Evolutionary conservation across 176 grass and related monocot genomes (phyloP).

Genomic region (Oryza brachyantha): DNA sequence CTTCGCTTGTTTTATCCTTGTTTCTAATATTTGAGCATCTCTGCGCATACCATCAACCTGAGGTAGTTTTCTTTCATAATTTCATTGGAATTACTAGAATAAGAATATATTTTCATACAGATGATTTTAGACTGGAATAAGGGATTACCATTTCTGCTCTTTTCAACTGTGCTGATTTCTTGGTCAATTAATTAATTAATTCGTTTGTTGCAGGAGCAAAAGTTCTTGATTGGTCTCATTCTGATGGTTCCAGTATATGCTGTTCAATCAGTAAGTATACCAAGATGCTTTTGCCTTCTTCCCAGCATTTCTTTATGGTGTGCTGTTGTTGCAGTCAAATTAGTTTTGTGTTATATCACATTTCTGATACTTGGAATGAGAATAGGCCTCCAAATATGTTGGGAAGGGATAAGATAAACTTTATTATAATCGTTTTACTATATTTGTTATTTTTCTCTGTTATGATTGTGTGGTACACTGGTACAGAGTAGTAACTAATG

Average conservation of each 20-base stretch:
- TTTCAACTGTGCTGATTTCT: slow-evolving; percentile 1
- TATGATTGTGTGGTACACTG: not conserved
- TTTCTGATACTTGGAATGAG: slow-evolving; percentile 14
- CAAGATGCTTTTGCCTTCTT: slow-evolving; percentile 13
- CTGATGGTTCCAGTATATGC: slow-evolving; percentile 98
- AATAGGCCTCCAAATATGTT: slow-evolving; percentile 12
- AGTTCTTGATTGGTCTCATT: slow-evolving; percentile 97
- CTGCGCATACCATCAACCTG: slow-evolving; percentile 83
- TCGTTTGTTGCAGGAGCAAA: slow-evolving; percentile 80
- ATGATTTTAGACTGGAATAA: not conserved
- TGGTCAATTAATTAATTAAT: slow-evolving; percentile 21
- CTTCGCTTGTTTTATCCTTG: slow-evolving; percentile 67
- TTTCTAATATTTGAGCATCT: slow-evolving; percentile 92
- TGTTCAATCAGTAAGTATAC: slow-evolving; percentile 86
- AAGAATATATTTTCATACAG: slow-evolving; percentile 14
- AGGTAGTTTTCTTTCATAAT: slow-evolving; percentile 53
- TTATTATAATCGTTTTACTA: slow-evolving; percentile 21
- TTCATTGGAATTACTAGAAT: slow-evolving; percentile 25
- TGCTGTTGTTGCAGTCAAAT: slow-evolving; percentile 12
- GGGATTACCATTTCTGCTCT: not conserved
- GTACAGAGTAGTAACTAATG: slow-evolving; percentile 15
- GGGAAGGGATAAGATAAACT: not conserved
- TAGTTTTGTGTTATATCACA: not conserved
- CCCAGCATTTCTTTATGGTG: not conserved
- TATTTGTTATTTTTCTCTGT: not conserved